phyloP scores from a whole-genome alignment of 495 filamentous ascomycete species.

The Pyrenula aspistea region DNA sequence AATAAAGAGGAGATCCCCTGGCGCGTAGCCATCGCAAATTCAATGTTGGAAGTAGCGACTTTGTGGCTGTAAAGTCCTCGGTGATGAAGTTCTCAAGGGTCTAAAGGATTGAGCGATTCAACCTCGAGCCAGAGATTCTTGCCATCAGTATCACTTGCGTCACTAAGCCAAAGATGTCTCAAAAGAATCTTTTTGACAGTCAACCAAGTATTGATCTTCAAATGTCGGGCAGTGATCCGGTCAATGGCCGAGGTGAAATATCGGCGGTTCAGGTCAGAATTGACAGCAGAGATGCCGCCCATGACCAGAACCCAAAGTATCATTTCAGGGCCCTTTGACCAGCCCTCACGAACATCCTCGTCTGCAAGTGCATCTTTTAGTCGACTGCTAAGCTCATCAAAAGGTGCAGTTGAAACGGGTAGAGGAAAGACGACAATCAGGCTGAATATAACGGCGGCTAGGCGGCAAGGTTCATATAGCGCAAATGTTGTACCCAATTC shows the following conservation, averaged over 20 bases:
- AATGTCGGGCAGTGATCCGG: not conserved
- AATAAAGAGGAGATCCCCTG: no score
- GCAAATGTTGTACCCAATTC: slow-evolving; percentile 9
- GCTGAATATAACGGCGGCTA: slow-evolving; percentile 21
- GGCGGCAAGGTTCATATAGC: slow-evolving; percentile 26
- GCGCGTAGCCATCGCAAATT: no score
- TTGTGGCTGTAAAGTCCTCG: no score
- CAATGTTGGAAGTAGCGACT: no score
- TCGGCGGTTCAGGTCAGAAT: not conserved
- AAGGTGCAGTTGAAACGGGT: slow-evolving; percentile 22
- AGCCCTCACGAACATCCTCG: slow-evolving; percentile 7
- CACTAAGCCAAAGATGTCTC: not conserved
- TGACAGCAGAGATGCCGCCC: slow-evolving; percentile 22
- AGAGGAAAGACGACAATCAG: slow-evolving; percentile 29
- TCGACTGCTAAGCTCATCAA: slow-evolving; percentile 13
- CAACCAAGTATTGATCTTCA: not conserved
- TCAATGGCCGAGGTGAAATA: not conserved
- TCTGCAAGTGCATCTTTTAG: slow-evolving; percentile 12
- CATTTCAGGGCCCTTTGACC: slow-evolving; percentile 13
- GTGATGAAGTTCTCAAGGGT: not conserved
- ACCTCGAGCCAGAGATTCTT: not conserved
- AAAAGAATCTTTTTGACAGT: not conserved
- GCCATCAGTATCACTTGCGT: not conserved
- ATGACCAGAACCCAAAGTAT: slow-evolving; percentile 25
- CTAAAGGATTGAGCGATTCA: not conserved